Evolutionary conservation across 2,329 filamentous ascomycete species (phyloP).

Genomic region (Pleoardoris graminearum): DNA sequence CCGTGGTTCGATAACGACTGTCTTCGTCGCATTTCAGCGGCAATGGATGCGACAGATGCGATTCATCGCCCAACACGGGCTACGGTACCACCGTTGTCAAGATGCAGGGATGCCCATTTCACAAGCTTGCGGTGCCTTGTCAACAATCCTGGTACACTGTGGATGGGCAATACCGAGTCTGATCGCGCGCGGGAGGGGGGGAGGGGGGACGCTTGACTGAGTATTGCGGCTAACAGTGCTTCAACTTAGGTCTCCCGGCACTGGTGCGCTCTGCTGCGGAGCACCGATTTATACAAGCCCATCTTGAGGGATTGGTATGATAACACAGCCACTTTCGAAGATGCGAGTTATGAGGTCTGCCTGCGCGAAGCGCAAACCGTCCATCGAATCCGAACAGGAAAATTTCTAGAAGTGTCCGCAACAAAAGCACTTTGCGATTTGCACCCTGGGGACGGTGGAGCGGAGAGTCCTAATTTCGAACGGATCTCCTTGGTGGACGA

Average conservation of each 20-base stretch:
- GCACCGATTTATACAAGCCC: slow-evolving; percentile 25
- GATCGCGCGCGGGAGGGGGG: no score
- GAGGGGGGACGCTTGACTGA: no score
- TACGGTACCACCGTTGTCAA: no score
- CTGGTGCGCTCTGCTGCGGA: slow-evolving; percentile 38
- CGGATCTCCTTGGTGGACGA: slow-evolving; percentile 18
- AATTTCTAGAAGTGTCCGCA: slow-evolving; percentile 1
- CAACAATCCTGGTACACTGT: no score
- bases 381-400: slow-evolving; percentile 31
- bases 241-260: slow-evolving; percentile 34
- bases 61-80: no score
- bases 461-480: background rate
- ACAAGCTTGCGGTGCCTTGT: no score
- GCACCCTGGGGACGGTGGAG: background rate
- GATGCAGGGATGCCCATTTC: no score
- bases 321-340: slow-evolving; percentile 15
- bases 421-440: background rate
- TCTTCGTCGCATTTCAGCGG: no score
- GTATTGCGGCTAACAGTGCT: slow-evolving; percentile 7
- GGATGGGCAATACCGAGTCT: no score
- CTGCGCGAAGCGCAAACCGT: slow-evolving; percentile 25
- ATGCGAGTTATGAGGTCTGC: slow-evolving; percentile 21
- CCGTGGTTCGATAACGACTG: no score
- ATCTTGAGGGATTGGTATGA: slow-evolving; percentile 29
- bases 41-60: no score